These are phyloP conservation scores for Teratosphaeriaceae sp. DNA, from an alignment of 2,329 filamentous ascomycete species.

Conservation along the genomic window DNA sequence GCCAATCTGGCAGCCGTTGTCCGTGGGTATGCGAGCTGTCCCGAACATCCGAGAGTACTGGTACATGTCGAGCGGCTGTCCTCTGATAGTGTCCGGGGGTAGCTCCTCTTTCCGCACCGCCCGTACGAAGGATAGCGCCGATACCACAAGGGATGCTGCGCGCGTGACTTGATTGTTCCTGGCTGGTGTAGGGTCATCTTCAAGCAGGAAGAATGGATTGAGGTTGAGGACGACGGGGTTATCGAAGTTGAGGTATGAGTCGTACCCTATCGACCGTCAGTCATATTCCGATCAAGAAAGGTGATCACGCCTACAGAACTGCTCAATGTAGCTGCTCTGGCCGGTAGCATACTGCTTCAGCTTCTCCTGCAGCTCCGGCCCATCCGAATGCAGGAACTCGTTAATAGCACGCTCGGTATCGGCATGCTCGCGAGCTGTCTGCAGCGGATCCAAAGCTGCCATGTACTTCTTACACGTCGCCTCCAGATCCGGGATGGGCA, in stretches of 20 bases:
- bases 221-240: slow-evolving; percentile 96
- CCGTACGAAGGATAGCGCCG: slow-evolving; percentile 83
- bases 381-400: slow-evolving; percentile 76
- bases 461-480: slow-evolving; percentile 73
- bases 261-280: slow-evolving; percentile 64
- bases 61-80: slow-evolving; percentile 91
- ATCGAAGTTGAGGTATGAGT: slow-evolving; percentile 96
- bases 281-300: neutral
- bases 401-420: slow-evolving; percentile 74
- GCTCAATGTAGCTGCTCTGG: slow-evolving; percentile 95
- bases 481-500: slow-evolving; percentile 87
- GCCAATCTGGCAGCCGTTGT: slow-evolving; percentile 91
- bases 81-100: slow-evolving; percentile 77
- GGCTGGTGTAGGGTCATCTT: slow-evolving; percentile 94
- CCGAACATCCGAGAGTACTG: slow-evolving; percentile 95
- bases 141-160: slow-evolving; percentile 85
- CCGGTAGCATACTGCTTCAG: slow-evolving; percentile 84
- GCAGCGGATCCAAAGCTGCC: slow-evolving; percentile 70
- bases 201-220: slow-evolving; percentile 94
- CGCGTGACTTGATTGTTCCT: slow-evolving; percentile 95
- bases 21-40: slow-evolving; percentile 87
- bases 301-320: slow-evolving; percentile 72
- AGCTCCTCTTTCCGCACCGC: slow-evolving; percentile 91
- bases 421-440: slow-evolving; percentile 70
- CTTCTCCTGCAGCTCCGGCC: slow-evolving; percentile 78